These are phyloP conservation scores for Bimuria novae-zelandiae DNA, from an alignment of 2,329 filamentous ascomycete species.

Conservation along the genomic window DNA sequence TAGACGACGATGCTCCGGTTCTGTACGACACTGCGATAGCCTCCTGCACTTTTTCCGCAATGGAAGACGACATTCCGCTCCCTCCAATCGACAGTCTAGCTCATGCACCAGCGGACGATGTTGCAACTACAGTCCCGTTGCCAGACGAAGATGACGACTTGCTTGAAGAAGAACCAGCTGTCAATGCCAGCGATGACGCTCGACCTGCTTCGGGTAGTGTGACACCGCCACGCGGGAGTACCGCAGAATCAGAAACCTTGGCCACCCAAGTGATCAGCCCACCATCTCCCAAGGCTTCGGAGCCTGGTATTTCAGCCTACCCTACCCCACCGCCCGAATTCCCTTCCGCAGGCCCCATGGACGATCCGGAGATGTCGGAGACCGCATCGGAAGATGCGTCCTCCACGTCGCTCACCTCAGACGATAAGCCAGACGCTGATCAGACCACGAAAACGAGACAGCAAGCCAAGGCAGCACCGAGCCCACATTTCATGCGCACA, in stretches of 20 bases:
- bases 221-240: neutral
- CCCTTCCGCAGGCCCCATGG: neutral
- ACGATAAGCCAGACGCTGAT: constrained; percentile 22
- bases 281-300: neutral
- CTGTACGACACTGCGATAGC: neutral
- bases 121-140: constrained; percentile 22
- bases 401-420: constrained; percentile 30
- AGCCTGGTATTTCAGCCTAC: constrained; percentile 4
- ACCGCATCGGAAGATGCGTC: constrained; percentile 28
- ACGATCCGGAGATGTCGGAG: constrained; percentile 25
- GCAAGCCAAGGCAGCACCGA: constrained; percentile 12
- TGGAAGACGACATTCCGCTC: constrained; percentile 23
- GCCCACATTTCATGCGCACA: constrained; percentile 35
- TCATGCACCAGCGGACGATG: constrained; percentile 5
- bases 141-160: constrained; percentile 26
- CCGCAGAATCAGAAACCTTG: neutral
- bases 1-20: constrained; percentile 51
- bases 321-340: constrained; percentile 16
- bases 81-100: constrained; percentile 16
- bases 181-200: neutral
- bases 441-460: constrained; percentile 8
- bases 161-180: constrained; percentile 8
- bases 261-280: neutral
- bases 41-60: no score
- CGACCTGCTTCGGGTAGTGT: neutral